Conservation (phyloP, 192 early-diverging fungal species). For the Backusella westeae region DNA sequence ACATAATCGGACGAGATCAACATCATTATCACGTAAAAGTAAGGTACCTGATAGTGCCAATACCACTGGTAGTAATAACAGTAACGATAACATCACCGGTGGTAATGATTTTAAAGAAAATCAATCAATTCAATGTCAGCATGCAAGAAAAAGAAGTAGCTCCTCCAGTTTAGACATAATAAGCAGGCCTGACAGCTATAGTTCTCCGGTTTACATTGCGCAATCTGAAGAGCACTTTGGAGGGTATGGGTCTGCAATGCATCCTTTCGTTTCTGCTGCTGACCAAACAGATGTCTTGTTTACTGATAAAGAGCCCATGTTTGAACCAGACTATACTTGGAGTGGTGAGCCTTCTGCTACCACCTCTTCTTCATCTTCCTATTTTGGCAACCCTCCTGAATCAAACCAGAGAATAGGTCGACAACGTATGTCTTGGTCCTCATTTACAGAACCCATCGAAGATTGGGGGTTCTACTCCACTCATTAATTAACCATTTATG, state of each 20-base stretch:
- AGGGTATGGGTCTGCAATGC: not conserved
- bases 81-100: not conserved
- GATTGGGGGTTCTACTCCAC: conserved; percentile 5
- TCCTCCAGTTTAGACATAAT: not conserved
- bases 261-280: not conserved
- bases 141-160: not conserved
- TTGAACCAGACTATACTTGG: not conserved
- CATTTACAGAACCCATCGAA: not conserved
- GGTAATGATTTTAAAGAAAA: not conserved
- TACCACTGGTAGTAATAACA: not conserved
- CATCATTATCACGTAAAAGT: not conserved
- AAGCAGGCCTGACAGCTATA: not conserved
- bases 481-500: not conserved
- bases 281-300: not conserved
- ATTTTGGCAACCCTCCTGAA: not conserved
- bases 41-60: not conserved
- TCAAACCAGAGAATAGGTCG: not conserved
- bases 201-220: not conserved
- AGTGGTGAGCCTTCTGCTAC: not conserved
- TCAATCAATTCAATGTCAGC: not conserved
- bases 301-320: not conserved
- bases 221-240: not conserved
- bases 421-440: not conserved
- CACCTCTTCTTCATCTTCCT: not conserved
- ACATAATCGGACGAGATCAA: not conserved